Evolutionary conservation across 2,329 filamentous ascomycete genomes (phyloP).

Genomic region (Cladosporium oxysporum): DNA sequence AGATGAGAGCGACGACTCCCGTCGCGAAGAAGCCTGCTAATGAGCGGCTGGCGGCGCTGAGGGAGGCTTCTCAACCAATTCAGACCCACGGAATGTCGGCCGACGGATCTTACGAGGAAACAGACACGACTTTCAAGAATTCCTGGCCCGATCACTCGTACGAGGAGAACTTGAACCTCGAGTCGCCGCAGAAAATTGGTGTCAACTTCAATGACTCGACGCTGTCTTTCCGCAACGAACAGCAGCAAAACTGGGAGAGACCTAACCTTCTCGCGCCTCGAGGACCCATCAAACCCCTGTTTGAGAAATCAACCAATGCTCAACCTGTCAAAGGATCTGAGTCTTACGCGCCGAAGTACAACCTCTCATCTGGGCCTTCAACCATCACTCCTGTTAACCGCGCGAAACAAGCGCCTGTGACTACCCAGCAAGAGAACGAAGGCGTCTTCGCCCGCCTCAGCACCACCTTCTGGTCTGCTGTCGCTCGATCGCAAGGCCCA

Average conservation of each 20-base stretch:
- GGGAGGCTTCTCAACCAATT: not conserved
- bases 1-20: slow-evolving; percentile 23
- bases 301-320: slow-evolving; percentile 33
- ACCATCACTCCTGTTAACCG: slow-evolving; percentile 14
- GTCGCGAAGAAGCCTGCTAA: slow-evolving; percentile 8
- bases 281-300: slow-evolving; percentile 28
- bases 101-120: slow-evolving; percentile 17
- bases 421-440: not conserved
- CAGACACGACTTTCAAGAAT: slow-evolving; percentile 9
- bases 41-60: slow-evolving; percentile 2
- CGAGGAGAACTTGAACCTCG: slow-evolving; percentile 39
- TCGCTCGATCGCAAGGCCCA: slow-evolving; percentile 29
- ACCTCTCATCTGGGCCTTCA: not conserved
- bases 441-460: slow-evolving; percentile 31
- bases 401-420: not conserved
- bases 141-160: slow-evolving; percentile 27
- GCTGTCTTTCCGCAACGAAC: not conserved
- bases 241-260: slow-evolving; percentile 20
- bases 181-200: slow-evolving; percentile 37
- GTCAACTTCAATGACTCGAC: slow-evolving; percentile 40
- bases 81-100: not conserved
- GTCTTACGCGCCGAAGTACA: slow-evolving; percentile 20
- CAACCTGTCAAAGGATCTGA: slow-evolving; percentile 32
- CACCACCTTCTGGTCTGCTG: slow-evolving; percentile 34
- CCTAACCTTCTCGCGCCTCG: slow-evolving; percentile 22